Evolutionary conservation across 768 basidiomycete genomes (phyloP).

Genomic region (Xerocomellus dryophilus): DNA sequence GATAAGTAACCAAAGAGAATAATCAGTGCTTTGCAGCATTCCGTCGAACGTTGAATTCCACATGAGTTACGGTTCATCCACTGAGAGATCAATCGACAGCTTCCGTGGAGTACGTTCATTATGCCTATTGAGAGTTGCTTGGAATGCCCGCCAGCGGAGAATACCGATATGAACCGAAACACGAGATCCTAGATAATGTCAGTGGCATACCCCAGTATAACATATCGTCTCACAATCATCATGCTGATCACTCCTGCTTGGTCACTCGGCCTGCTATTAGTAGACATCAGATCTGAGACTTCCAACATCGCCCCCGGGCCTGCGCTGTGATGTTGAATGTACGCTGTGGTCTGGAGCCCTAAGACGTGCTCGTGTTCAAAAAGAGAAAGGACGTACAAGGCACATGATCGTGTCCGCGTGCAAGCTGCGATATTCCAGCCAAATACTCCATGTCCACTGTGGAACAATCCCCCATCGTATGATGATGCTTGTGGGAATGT

Average conservation of each 20-base stretch:
- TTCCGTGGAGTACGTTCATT: constrained; percentile 17
- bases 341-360: constrained; percentile 46
- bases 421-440: constrained; percentile 52
- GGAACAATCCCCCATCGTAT: constrained; percentile 55
- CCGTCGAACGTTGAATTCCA: constrained; percentile 27
- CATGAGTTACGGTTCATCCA: constrained; percentile 24
- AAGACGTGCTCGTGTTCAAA: background rate
- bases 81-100: constrained; percentile 20
- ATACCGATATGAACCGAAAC: constrained; percentile 22
- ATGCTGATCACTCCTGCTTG: constrained; percentile 20
- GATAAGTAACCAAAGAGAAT: constrained; percentile 25
- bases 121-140: constrained; percentile 17
- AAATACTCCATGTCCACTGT: constrained; percentile 64
- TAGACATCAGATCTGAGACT: background rate
- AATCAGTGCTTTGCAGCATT: constrained; percentile 31
- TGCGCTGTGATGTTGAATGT: constrained; percentile 43
- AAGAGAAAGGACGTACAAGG: constrained; percentile 39
- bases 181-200: constrained; percentile 17
- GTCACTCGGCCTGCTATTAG: background rate
- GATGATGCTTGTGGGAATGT: constrained; percentile 48
- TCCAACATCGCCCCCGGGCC: constrained; percentile 1
- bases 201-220: background rate
- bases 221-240: constrained; percentile 25
- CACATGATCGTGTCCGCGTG: constrained; percentile 47
- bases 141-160: constrained; percentile 13